Conservation (phyloP, 164 flowering plant genomes). For the Piper betle region DNA sequence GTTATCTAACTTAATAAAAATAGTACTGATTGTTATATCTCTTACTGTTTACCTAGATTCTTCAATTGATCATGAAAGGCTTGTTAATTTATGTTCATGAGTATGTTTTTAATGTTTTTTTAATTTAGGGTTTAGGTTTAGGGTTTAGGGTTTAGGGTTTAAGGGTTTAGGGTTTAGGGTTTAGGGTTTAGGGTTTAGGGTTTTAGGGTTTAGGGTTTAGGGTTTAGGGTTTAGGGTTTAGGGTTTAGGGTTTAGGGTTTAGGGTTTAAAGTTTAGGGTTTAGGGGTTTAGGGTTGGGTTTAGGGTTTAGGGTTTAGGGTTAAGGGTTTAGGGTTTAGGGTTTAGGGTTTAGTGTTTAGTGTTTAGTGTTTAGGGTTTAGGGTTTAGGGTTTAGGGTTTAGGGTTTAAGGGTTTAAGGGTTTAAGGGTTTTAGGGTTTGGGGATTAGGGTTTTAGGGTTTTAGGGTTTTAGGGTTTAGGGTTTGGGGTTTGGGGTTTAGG, state of each 20-base stretch:
- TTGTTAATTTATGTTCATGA: no score
- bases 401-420: slow-evolving; percentile 6
- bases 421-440: slow-evolving; percentile 7
- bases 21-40: no score
- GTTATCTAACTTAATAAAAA: no score
- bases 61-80: no score
- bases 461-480: slow-evolving; percentile 6
- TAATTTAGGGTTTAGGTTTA: no score
- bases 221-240: slow-evolving; percentile 5
- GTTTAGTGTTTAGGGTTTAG: slow-evolving; percentile 5
- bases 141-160: no score
- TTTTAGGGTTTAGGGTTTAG: slow-evolving; percentile 4
- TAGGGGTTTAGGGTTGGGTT: slow-evolving; percentile 2
- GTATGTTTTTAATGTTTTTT: no score
- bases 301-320: slow-evolving; percentile 5
- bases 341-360: slow-evolving; percentile 5
- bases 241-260: slow-evolving; percentile 7
- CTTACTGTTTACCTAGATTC: no score
- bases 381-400: slow-evolving; percentile 7
- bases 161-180: no score
- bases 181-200: slow-evolving; percentile 8
- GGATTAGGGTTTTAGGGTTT: slow-evolving; percentile 5
- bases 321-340: slow-evolving; percentile 7
- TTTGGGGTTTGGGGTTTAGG: slow-evolving; percentile 6
- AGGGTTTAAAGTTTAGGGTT: slow-evolving; percentile 3